Conservation (phyloP, 345 rosid species). For the Pseudoturritis turrita region DNA sequence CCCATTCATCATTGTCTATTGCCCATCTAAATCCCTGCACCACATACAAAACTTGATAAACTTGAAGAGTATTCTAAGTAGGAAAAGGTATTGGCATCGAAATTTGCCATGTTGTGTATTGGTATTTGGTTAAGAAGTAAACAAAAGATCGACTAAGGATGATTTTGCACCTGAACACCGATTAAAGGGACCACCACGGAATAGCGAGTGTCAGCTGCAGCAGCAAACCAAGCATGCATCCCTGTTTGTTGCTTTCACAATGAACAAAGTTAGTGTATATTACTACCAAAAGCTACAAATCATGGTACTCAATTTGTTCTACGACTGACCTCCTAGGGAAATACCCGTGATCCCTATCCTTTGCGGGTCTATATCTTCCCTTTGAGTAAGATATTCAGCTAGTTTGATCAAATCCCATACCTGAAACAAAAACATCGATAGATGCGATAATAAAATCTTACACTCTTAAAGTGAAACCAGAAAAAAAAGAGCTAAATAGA, state of each 20-base stretch:
- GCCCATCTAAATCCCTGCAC: slow-evolving; percentile 88
- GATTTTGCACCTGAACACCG: slow-evolving; percentile 69
- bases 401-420: slow-evolving; percentile 89
- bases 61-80: neutral
- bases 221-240: slow-evolving; percentile 98
- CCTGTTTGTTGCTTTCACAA: slow-evolving; percentile 41
- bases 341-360: slow-evolving; percentile 91
- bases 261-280: neutral
- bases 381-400: slow-evolving; percentile 70
- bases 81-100: neutral
- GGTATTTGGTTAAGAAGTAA: neutral
- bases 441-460: neutral
- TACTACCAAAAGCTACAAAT: neutral
- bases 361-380: slow-evolving; percentile 69
- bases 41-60: neutral
- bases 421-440: slow-evolving; percentile 33
- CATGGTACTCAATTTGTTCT: neutral
- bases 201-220: slow-evolving; percentile 69
- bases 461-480: neutral
- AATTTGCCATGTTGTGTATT: neutral
- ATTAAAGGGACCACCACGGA: slow-evolving; percentile 70
- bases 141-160: neutral
- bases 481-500: neutral
- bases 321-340: slow-evolving; percentile 82
- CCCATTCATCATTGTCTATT: slow-evolving; percentile 72